A percentile compares a stretch with the other conserved stretches of the same genome.
Conservation (phyloP, 768 basidiomycete species). For the Austroboletus eburneus region DNA sequence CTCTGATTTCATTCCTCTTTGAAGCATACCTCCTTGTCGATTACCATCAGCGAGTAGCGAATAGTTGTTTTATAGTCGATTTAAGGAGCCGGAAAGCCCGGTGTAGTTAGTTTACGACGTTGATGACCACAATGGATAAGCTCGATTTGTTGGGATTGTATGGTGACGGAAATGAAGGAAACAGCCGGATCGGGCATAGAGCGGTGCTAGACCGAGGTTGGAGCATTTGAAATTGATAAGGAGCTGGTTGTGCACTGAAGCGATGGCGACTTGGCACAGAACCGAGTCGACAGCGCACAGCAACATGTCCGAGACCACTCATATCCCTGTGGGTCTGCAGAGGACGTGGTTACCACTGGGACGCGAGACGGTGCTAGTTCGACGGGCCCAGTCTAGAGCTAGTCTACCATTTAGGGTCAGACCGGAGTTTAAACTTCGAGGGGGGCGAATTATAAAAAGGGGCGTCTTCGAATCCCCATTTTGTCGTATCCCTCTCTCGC, state of each 20-base stretch:
- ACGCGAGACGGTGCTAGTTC: no score
- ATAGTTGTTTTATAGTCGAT: slow-evolving; percentile 21
- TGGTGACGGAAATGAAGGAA: slow-evolving; percentile 14
- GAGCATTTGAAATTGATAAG: slow-evolving; percentile 27
- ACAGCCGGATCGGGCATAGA: slow-evolving; percentile 2
- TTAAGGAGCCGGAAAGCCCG: slow-evolving; percentile 2
- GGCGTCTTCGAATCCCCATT: slow-evolving; percentile 28
- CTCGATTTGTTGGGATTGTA: background rate
- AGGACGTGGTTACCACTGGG: no score
- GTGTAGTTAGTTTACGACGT: slow-evolving; percentile 24
- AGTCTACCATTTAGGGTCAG: slow-evolving; percentile 25
- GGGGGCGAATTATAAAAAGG: slow-evolving; percentile 41
- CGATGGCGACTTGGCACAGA: slow-evolving; percentile 3
- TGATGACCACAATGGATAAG: slow-evolving; percentile 16
- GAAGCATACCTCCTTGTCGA: slow-evolving; percentile 11
- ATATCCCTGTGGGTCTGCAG: no score
- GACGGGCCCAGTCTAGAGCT: slow-evolving; percentile 17
- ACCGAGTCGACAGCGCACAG: background rate
- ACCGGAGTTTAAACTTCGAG: slow-evolving; percentile 48
- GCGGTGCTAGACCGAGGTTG: slow-evolving; percentile 1
- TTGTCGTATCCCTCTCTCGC: slow-evolving; percentile 37
- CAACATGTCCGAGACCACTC: no score
- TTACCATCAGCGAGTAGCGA: slow-evolving; percentile 6
- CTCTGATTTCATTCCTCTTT: slow-evolving; percentile 6
- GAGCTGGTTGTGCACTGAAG: background rate